Evolutionary conservation across 768 basidiomycete species (phyloP), one percentile per base, ranked within the genome.

Genomic region (Gymnopilus dilepis): DNA sequence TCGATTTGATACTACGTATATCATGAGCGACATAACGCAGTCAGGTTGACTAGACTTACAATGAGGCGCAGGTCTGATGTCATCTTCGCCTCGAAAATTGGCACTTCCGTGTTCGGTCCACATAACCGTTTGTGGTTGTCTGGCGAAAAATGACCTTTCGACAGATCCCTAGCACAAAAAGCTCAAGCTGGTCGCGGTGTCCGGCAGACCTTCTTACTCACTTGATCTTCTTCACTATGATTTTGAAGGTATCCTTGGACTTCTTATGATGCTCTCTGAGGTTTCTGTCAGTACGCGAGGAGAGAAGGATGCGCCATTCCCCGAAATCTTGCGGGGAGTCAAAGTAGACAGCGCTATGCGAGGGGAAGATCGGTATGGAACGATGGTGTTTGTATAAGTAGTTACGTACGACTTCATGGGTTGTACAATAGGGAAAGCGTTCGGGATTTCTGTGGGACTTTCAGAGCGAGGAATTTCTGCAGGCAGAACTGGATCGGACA

Each of bases 1-100:
- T 85, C 82, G 1, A 85, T 63, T 68, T 83, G 83, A 61, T 85
- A 84, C 83, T 84, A 53, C 26, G 51, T n/a, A 2, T 8, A n/a
- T 24, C 13, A 13, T 24, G 12, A 31, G 37, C 24, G 21, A 9
- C 12, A 31, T 22, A 9, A 42, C 17, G 12, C 28, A 30, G 19
- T 15, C 38, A 13, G 47, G 48, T 15, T 17, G 8, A 7, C 6
- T 34, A 71, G 2, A 50, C 80, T 2, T 66, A 86, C 85, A 1
- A 87, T 77, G n/a, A 87, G 70, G 4, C 84, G 75, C 30, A 78
- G 67, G 59, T 86, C 83, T 0, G 75, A 65, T 6, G 82, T 83
- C 79, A 90, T 84, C 69, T 88, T 90, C 0, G 90, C 90, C 66
- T 90, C 88, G 55, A 80, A 90, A 9, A 91, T 80, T 0, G 89